Conservation (phyloP, 306 rosid species). For the Myrica gale region DNA sequence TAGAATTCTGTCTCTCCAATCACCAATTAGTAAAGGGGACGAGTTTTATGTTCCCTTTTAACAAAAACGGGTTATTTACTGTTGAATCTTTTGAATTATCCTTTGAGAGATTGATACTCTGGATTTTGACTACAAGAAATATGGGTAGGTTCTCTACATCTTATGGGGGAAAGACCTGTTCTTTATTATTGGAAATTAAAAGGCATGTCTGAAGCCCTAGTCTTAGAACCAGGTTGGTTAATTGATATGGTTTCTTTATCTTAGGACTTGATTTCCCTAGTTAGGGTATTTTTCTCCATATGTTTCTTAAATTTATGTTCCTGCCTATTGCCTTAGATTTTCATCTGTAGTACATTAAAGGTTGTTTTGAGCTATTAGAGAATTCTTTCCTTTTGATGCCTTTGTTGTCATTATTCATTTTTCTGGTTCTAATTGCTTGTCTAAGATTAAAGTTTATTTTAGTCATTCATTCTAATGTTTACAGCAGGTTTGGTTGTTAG, state of each 20-base stretch:
- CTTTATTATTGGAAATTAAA: neutral
- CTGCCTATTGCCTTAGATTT: neutral
- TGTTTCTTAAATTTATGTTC: neutral
- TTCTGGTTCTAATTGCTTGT: too few species aligned
- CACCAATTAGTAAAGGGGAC: neutral
- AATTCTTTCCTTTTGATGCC: too few species aligned
- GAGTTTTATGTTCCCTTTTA: too few species aligned
- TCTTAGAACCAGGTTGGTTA: neutral
- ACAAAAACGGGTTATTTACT: neutral
- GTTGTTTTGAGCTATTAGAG: neutral
- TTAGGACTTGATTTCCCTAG: neutral
- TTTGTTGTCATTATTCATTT: too few species aligned
- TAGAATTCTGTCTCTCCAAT: too few species aligned
- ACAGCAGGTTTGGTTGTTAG: neutral
- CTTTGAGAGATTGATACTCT: neutral
- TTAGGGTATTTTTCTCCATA: neutral
- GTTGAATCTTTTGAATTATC: neutral
- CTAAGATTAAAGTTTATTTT: too few species aligned
- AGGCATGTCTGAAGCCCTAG: neutral
- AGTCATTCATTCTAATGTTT: too few species aligned
- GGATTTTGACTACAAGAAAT: neutral
- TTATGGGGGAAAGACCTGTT: neutral
- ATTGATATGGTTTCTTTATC: neutral
- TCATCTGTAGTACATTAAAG: neutral
- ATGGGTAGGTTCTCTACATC: neutral